Conservation (phyloP, 805 yeast genomes). For the Candida ulmi region DNA sequence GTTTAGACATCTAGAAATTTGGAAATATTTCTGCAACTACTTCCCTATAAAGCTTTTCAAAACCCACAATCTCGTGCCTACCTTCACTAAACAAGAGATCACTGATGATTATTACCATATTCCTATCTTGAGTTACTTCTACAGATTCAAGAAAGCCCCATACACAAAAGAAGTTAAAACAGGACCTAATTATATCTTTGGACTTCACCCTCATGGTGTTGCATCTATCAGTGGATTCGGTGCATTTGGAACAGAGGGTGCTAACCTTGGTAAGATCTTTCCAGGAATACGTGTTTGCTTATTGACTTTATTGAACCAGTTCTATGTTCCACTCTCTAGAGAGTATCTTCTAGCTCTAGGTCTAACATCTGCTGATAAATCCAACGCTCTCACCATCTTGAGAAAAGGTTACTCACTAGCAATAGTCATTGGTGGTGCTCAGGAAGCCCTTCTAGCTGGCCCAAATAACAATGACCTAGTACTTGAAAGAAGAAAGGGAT, state of each 20-base stretch:
- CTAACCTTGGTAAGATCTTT: conserved; percentile 57
- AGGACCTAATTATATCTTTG: conserved; percentile 81
- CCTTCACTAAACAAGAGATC: conserved; percentile 41
- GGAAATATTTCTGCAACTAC: conserved; percentile 71
- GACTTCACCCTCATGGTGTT: conserved; percentile 96
- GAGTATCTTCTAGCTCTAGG: conserved; percentile 83
- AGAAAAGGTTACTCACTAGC: conserved; percentile 68
- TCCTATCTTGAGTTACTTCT: conserved; percentile 7
- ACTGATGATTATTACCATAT: conserved; percentile 15
- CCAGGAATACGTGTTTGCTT: conserved; percentile 83
- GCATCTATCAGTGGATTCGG: conserved; percentile 90
- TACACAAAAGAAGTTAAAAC: conserved; percentile 30
- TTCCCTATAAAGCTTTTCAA: conserved; percentile 76
- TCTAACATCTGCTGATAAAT: conserved; percentile 74
- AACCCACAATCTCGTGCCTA: conserved; percentile 66
- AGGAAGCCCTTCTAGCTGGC: conserved; percentile 69
- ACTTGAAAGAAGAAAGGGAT: conserved; percentile 76
- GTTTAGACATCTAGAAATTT: conserved; percentile 52
- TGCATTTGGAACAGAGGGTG: conserved; percentile 76
- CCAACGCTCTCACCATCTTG: conserved; percentile 62
- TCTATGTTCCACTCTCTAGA: conserved; percentile 76
- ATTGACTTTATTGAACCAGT: conserved; percentile 78
- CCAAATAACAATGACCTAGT: conserved; percentile 63
- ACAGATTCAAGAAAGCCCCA: conserved; percentile 19
- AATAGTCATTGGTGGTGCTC: conserved; percentile 94